phyloP scores from a whole-genome alignment of 768 basidiomycete species.

The Mycena galopus region DNA sequence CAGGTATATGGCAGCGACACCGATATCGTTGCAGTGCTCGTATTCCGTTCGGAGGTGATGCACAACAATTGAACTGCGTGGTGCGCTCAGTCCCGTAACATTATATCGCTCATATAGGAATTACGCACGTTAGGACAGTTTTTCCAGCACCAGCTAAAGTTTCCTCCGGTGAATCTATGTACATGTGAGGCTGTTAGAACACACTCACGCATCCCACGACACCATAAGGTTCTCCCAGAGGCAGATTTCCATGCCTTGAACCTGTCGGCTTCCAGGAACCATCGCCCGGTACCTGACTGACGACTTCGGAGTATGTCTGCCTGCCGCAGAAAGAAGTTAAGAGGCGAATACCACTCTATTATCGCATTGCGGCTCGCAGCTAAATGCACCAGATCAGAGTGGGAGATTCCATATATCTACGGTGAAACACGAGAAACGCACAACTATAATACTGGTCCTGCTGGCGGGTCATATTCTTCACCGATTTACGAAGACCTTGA shows the following conservation, averaged over 20 bases:
- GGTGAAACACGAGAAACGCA: not conserved
- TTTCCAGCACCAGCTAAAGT: conserved; percentile 22
- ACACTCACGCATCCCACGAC: conserved; percentile 18
- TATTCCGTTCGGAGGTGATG: not conserved
- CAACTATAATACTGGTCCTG: not conserved
- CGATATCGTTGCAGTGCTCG: not conserved
- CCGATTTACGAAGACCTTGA: not conserved
- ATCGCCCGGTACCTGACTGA: conserved; percentile 11
- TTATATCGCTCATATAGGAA: not conserved
- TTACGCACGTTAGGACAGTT: conserved; percentile 4
- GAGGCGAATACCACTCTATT: conserved; percentile 13
- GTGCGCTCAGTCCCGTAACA: no score
- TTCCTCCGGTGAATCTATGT: no score
- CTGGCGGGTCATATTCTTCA: not conserved
- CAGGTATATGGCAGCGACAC: not conserved
- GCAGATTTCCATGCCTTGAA: conserved; percentile 13
- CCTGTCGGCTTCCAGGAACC: not conserved
- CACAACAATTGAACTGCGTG: not conserved
- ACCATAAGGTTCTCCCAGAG: not conserved
- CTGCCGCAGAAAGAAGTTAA: conserved; percentile 17
- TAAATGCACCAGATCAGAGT: not conserved
- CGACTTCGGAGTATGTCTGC: conserved; percentile 5
- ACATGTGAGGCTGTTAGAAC: no score
- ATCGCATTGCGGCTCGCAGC: not conserved
- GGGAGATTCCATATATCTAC: not conserved